Base-by-base conservation (phyloP, 2,329 filamentous ascomycete genomes). In the Pezicula radicicola region DNA sequence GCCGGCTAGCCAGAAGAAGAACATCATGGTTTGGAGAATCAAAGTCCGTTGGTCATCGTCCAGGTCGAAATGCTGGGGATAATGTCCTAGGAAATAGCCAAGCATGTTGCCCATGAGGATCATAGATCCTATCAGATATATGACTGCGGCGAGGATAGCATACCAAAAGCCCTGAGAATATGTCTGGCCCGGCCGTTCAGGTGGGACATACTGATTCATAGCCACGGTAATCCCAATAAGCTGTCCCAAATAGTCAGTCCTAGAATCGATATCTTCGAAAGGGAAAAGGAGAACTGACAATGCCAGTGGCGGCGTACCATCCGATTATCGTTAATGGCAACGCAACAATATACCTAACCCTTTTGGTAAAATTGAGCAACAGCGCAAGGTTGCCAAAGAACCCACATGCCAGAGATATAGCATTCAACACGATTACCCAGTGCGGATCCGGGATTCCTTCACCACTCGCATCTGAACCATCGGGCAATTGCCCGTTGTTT, bases 111-210 rank as follows among this genome's bases (percentile, higher is more conserved):
- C 67, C 76, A 87, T 83, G 1, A 89, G 69, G 8, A 87, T 73
- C 65, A 81, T 73, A 6, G 80, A 81, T 54, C 84, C 81, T 15
- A 85, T 63, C 40, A 84, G 73, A 64, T 89, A 89, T 8, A 88
- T 72, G 1, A 73, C 66, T 2, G 84, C 81, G 1, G 85, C 84
- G 19, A 86, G 78, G 12, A 89, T 74, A 1, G 81, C 85, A 61
- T 87, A 83, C 83, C 85, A 89, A 62, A 81, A 89, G 0, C 84
- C 85, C 64, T 88, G 83, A 0, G 83, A 85, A 64, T 85, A 88
- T 61, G 59, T 78, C 65, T 42, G 77, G 70, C 40, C 74, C 53
- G 52, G 75, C 56, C 30, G 77, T 72, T 51, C 74, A 69, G 69
- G 69, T 8, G 71, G 66, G 2, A 70, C 68, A 56, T 84, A 80